phyloP scores from a whole-genome alignment of 495 filamentous ascomycete species.

The Annulohypoxylon stygium region DNA sequence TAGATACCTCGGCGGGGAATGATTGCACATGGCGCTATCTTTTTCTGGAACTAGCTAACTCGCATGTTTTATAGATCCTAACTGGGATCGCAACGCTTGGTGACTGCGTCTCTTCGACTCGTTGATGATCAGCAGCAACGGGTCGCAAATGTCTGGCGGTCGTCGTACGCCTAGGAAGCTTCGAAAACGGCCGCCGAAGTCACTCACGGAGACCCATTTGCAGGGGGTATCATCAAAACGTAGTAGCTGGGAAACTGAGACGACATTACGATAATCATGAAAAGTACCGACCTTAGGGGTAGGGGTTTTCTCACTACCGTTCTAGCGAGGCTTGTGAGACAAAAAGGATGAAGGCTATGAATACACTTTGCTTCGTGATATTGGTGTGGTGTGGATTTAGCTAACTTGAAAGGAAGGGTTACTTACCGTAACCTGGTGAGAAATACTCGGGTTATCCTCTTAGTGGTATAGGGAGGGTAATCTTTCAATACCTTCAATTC shows the following conservation, averaged over 20 bases:
- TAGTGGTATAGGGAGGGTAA: not conserved
- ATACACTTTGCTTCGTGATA: slow-evolving; percentile 11
- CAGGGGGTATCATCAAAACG: slow-evolving; percentile 45
- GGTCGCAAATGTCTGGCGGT: slow-evolving; percentile 37
- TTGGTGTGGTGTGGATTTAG: slow-evolving; percentile 12
- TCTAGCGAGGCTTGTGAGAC: not conserved
- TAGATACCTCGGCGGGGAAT: not conserved
- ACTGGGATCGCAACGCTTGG: slow-evolving; percentile 86
- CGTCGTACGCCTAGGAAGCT: slow-evolving; percentile 61
- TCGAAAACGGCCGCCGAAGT: slow-evolving; percentile 59
- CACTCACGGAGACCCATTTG: slow-evolving; percentile 50
- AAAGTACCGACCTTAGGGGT: not conserved
- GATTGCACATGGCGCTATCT: not conserved
- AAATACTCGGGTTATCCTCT: slow-evolving; percentile 6
- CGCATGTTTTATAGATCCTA: slow-evolving; percentile 66
- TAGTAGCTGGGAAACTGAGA: slow-evolving; percentile 41
- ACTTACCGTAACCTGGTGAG: slow-evolving; percentile 6
- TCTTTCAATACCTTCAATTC: slow-evolving; percentile 17
- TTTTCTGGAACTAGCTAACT: slow-evolving; percentile 35
- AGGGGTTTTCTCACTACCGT: not conserved
- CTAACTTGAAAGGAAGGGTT: slow-evolving; percentile 20
- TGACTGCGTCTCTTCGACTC: slow-evolving; percentile 60
- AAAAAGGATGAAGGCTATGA: slow-evolving; percentile 5
- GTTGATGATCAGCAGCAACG: slow-evolving; percentile 39
- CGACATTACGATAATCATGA: slow-evolving; percentile 41